These are phyloP conservation scores for Candida palmyrensis DNA, from an alignment of 805 yeast genomes.

Conservation along the genomic window DNA sequence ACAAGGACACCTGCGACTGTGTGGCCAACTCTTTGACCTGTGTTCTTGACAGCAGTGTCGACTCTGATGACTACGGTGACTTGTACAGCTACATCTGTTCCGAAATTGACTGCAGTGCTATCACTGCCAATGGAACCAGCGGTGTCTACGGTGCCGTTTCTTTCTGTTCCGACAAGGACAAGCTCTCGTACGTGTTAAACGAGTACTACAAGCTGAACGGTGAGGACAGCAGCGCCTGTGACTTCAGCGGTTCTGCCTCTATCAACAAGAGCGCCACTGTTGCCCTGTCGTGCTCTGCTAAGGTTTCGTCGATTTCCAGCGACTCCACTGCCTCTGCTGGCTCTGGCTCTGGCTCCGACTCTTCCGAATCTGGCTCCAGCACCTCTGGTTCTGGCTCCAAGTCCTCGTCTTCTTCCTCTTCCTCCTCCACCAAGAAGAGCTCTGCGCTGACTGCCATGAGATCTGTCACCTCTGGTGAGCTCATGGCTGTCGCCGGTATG, in stretches of 20 bases:
- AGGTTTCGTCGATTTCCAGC: conserved; percentile 13
- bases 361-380: conserved; percentile 18
- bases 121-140: conserved; percentile 53
- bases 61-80: conserved; percentile 51
- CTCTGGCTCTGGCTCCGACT: conserved; percentile 17
- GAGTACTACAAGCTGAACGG: conserved; percentile 51
- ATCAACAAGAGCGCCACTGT: conserved; percentile 23
- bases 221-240: conserved; percentile 48
- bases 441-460: conserved; percentile 16
- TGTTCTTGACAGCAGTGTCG: conserved; percentile 54
- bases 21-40: conserved; percentile 51
- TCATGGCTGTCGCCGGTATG: conserved; percentile 28
- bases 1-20: conserved; percentile 60
- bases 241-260: conserved; percentile 66
- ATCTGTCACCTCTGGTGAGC: conserved; percentile 23
- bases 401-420: conserved; percentile 17
- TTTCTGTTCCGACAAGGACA: conserved; percentile 62
- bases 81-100: conserved; percentile 58
- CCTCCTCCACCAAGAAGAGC: conserved; percentile 13
- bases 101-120: conserved; percentile 54
- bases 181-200: conserved; percentile 62
- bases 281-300: conserved; percentile 27
- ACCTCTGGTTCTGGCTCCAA: conserved; percentile 15
- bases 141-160: conserved; percentile 73
- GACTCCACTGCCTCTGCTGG: conserved; percentile 13